Evolutionary conservation across 2,329 filamentous ascomycete genomes (phyloP).

Genomic region (Nemania serpens): DNA sequence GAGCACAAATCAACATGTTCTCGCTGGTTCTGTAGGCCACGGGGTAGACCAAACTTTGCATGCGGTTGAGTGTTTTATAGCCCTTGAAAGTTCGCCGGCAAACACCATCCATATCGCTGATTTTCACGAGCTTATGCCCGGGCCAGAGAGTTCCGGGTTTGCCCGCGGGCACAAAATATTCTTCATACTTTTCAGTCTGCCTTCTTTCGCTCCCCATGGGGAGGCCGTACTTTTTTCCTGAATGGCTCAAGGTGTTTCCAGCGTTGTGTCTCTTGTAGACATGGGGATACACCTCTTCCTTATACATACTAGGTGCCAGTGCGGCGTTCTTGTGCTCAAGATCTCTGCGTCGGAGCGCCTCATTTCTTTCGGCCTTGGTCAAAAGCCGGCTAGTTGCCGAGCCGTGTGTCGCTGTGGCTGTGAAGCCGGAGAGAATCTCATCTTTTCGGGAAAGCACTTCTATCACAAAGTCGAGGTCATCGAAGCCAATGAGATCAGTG

Average conservation of each 20-base stretch:
- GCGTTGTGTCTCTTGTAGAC: slow-evolving; percentile 85
- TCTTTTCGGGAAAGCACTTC: slow-evolving; percentile 81
- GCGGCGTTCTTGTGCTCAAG: slow-evolving; percentile 79
- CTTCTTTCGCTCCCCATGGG: slow-evolving; percentile 74
- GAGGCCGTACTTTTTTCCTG: slow-evolving; percentile 81
- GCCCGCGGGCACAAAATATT: slow-evolving; percentile 83
- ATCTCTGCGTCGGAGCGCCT: slow-evolving; percentile 75
- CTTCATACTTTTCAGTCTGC: slow-evolving; percentile 81
- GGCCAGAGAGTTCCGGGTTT: slow-evolving; percentile 74
- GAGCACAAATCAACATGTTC: slow-evolving; percentile 98
- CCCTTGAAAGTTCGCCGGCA: slow-evolving; percentile 92
- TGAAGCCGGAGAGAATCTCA: slow-evolving; percentile 62
- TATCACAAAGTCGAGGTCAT: slow-evolving; percentile 90
- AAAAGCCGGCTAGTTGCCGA: slow-evolving; percentile 59
- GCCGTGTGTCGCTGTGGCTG: slow-evolving; percentile 44
- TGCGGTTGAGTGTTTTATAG: slow-evolving; percentile 91
- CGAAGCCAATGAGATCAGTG: slow-evolving; percentile 88
- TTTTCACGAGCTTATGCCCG: slow-evolving; percentile 76
- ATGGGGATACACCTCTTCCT: slow-evolving; percentile 84
- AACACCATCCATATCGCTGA: slow-evolving; percentile 83
- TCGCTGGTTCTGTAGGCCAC: slow-evolving; percentile 95
- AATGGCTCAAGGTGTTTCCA: slow-evolving; percentile 80
- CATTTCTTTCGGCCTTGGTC: slow-evolving; percentile 77
- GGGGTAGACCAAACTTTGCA: slow-evolving; percentile 96
- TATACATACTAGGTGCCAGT: slow-evolving; percentile 72